Conservation (phyloP, 2,329 filamentous ascomycete species). For the Fusarium sp. region DNA sequence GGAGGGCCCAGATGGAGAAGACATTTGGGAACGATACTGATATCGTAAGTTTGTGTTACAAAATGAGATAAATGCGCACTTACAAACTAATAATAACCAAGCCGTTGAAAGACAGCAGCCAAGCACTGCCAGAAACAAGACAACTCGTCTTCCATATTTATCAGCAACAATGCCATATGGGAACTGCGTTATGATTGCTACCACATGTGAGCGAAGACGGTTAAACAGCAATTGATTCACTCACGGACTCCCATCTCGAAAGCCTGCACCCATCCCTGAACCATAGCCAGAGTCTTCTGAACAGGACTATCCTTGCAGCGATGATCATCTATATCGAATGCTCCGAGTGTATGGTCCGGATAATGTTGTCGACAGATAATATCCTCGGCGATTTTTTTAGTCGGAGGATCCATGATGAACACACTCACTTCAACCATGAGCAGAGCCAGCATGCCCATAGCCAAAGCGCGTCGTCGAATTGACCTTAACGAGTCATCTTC, state of each 20-base stretch:
- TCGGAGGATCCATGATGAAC: slow-evolving; percentile 56
- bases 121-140: slow-evolving; percentile 55
- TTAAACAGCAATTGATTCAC: slow-evolving; percentile 8
- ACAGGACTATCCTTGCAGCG: slow-evolving; percentile 64
- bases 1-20: slow-evolving; percentile 57
- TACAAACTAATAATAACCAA: slow-evolving; percentile 52
- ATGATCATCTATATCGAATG: slow-evolving; percentile 51
- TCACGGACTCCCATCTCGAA: slow-evolving; percentile 61
- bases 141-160: slow-evolving; percentile 58
- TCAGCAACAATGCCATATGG: slow-evolving; percentile 62
- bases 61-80: slow-evolving; percentile 7
- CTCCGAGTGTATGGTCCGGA: slow-evolving; percentile 53
- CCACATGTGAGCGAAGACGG: background rate
- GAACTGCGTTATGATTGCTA: slow-evolving; percentile 58
- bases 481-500: slow-evolving; percentile 42
- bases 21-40: slow-evolving; percentile 54
- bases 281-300: slow-evolving; percentile 64
- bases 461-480: slow-evolving; percentile 49
- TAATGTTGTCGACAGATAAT: slow-evolving; percentile 65
- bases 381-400: slow-evolving; percentile 64
- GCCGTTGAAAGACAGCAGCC: slow-evolving; percentile 47
- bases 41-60: slow-evolving; percentile 12
- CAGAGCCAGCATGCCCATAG: slow-evolving; percentile 54
- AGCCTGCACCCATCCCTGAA: slow-evolving; percentile 61
- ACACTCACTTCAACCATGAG: slow-evolving; percentile 59